Evolutionary conservation across 352 stramenopile genomes (phyloP), one percentile per base, ranked within the genome.

Genomic region (Phytophthora pseudosyringae): DNA sequence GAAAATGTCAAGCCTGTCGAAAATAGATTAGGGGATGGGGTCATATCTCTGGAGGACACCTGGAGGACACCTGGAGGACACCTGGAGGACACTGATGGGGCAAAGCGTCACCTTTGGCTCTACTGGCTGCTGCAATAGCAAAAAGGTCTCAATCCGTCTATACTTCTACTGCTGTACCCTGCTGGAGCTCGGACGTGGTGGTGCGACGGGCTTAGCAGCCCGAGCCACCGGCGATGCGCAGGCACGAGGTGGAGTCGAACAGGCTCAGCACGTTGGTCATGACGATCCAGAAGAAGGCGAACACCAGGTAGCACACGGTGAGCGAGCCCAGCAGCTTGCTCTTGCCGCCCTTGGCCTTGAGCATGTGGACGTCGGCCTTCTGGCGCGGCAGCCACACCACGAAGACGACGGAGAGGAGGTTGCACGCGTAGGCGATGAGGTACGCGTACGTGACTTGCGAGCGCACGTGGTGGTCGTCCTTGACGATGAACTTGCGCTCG

Each of bases 221-320:
- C 0, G 51, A 74, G 21, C 78, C 78, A 38, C 78, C 78, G 3
- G 76, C 75, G 38, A 87, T 87, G 10, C 75, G 70, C 16, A 86
- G 46, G 36, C 79, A 88, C 10, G 62, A 71, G 1, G 83, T 92
- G n/a, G 71, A 80, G 25, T 78, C 60, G 38, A 58, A 88, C 2
- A 90, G 59, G 47, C 71, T 78, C 18, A 91, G 31, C 39, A 87
- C 54, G 55, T 90, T 90, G 12, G 77, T 89, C 72, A 83, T 87
- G 55, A 90, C 50, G 36, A 76, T 82, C 78, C 78, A 90, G 28
- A 50, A 46, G 57, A 88, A 72, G 38, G 75, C 69, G n/a, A 90
- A 86, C 0, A 50, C 58, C 1, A 87, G 51, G 40, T 82, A 78
- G 36, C 54, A 59, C 21, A 75, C 35, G 9, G 76, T 84, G 8